phyloP scores from a whole-genome alignment of 2,329 filamentous ascomycete genomes.

The Aspergillus luchuensis region DNA sequence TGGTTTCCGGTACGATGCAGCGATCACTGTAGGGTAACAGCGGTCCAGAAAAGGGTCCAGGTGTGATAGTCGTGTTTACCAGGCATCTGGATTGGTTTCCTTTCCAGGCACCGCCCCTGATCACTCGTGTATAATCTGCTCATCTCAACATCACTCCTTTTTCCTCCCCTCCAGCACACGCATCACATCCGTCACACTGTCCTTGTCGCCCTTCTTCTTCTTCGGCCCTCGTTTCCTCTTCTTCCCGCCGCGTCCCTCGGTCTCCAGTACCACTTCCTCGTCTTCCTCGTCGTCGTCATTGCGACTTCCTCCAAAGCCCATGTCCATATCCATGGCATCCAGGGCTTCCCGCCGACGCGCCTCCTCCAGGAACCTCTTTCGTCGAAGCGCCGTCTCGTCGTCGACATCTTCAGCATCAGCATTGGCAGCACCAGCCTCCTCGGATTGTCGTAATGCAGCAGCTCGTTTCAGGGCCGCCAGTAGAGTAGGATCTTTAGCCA shows the following conservation, averaged over 20 bases:
- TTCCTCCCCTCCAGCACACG: conserved; percentile 70
- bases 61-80: no score
- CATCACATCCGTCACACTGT: conserved; percentile 79
- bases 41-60: no score
- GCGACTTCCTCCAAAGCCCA: conserved; percentile 88
- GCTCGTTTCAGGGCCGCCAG: conserved; percentile 85
- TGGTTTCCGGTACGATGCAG: no score
- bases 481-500: conserved; percentile 73
- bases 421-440: conserved; percentile 37
- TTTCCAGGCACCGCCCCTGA: no score
- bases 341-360: conserved; percentile 62
- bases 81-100: no score
- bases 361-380: conserved; percentile 71
- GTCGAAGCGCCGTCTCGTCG: conserved; percentile 67
- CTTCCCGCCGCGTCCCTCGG: conserved; percentile 34
- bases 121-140: no score
- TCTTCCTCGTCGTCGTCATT: conserved; percentile 85
- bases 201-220: conserved; percentile 55
- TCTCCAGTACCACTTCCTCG: conserved; percentile 64
- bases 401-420: conserved; percentile 50
- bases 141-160: conserved; percentile 30
- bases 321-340: conserved; percentile 87
- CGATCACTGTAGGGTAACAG: no score
- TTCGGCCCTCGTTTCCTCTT: conserved; percentile 58
- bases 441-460: conserved; percentile 57